Percentiles rank a stretch among this genome's conserved stretches.
Conservation (phyloP, 2,329 filamentous ascomycete genomes). For the Hirsutella thompsonii region DNA sequence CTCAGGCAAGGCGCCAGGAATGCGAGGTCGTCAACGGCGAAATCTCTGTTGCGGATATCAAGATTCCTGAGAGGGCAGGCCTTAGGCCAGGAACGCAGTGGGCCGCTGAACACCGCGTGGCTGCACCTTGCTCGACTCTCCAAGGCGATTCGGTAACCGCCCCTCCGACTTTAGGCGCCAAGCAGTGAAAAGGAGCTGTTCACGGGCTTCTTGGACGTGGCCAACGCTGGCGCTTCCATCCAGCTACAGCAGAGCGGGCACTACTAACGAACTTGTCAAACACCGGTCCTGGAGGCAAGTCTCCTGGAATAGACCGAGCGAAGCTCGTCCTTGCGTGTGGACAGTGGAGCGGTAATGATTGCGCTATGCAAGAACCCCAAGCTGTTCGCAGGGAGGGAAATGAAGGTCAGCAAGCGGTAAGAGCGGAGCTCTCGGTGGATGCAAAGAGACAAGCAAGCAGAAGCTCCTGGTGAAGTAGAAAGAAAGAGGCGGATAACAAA, state of each 20-base stretch:
- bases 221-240: not conserved
- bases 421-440: not conserved
- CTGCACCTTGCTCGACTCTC: constrained; percentile 1
- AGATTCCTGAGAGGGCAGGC: constrained; percentile 7
- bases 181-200: not conserved
- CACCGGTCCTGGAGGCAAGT: not conserved
- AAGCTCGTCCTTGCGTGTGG: constrained; percentile 4
- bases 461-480: not conserved
- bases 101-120: constrained; percentile 8
- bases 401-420: constrained; percentile 8
- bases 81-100: constrained; percentile 10
- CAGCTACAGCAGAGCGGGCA: not conserved
- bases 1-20: constrained; percentile 10
- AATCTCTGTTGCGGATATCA: constrained; percentile 8
- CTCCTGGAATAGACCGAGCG: not conserved
- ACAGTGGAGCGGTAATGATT: constrained; percentile 2
- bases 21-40: constrained; percentile 9
- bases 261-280: constrained; percentile 5
- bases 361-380: constrained; percentile 9
- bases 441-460: not conserved
- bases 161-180: not conserved
- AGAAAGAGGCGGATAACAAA: not conserved
- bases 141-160: constrained; percentile 5
- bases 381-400: constrained; percentile 11
- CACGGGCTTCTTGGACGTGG: not conserved